Conservation (phyloP, 1,139 yeast species). For the Yarrowia galli region DNA sequence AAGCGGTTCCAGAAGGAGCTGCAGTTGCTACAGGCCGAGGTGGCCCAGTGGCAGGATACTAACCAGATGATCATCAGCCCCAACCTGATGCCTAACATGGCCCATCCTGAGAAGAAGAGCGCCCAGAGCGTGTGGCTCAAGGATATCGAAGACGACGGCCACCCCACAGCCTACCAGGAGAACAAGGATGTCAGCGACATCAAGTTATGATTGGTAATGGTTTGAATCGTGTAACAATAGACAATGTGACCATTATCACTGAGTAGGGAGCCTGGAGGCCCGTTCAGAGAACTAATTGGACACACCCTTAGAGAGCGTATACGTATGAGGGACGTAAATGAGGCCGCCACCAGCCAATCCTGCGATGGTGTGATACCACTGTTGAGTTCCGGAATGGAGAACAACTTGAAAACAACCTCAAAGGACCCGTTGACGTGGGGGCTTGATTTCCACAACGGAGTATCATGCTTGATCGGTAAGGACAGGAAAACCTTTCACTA, state of each 20-base stretch:
- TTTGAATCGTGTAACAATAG: slow-evolving; percentile 16
- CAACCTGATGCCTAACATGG: slow-evolving; percentile 34
- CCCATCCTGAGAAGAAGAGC: slow-evolving; percentile 28
- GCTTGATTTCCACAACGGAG: too few relatives aligned
- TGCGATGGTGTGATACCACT: too few relatives aligned
- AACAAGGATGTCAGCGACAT: slow-evolving; percentile 37
- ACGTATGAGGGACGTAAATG: too few relatives aligned
- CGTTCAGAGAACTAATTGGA: too few relatives aligned
- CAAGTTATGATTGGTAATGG: slow-evolving; percentile 7
- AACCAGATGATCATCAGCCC: slow-evolving; percentile 39
- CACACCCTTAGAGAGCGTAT: too few relatives aligned
- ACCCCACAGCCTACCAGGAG: slow-evolving; percentile 23
- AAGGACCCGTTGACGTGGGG: too few relatives aligned
- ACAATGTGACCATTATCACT: neutral
- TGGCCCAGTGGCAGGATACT: slow-evolving; percentile 52
- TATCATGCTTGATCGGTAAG: too few relatives aligned
- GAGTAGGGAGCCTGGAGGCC: too few relatives aligned
- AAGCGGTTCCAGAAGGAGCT: slow-evolving; percentile 87
- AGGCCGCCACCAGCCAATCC: too few relatives aligned
- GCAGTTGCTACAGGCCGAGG: slow-evolving; percentile 69
- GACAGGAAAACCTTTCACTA: too few relatives aligned
- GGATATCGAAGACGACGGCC: slow-evolving; percentile 35
- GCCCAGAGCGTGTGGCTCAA: slow-evolving; percentile 36
- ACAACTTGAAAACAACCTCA: too few relatives aligned
- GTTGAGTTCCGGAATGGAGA: too few relatives aligned